Evolutionary conservation across 1,284 basidiomycete genomes (phyloP).

Genomic region (Cutaneotrichosporon sp.): DNA sequence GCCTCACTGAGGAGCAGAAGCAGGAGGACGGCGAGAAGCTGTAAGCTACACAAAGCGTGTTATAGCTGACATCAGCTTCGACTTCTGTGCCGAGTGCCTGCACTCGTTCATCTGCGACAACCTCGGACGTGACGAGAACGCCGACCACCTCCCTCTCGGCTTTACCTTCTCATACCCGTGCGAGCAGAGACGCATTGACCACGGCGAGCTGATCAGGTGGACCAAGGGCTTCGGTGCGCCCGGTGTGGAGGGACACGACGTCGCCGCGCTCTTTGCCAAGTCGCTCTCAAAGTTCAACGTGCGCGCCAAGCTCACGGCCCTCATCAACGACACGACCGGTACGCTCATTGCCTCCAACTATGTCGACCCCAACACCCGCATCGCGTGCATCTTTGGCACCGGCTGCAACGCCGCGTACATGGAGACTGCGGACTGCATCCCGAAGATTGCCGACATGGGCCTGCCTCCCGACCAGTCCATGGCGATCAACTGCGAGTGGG

Average conservation of each 20-base stretch:
- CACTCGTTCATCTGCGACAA: conserved; percentile 78
- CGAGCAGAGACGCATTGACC: conserved; percentile 89
- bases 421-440: conserved; percentile 76
- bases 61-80: conserved; percentile 59
- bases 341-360: conserved; percentile 97
- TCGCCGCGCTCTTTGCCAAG: conserved; percentile 85
- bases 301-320: conserved; percentile 73
- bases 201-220: conserved; percentile 90
- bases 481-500: conserved; percentile 85
- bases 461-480: conserved; percentile 71
- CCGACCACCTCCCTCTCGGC: conserved; percentile 76
- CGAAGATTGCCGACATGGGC: conserved; percentile 72
- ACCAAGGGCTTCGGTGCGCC: conserved; percentile 95
- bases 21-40: conserved; percentile 92
- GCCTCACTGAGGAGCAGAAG: conserved; percentile 96
- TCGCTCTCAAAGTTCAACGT: conserved; percentile 67
- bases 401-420: conserved; percentile 98
- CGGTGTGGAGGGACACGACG: conserved; percentile 90
- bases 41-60: conserved; percentile 27
- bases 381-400: conserved; percentile 95
- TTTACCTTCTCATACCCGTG: conserved; percentile 98
- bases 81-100: conserved; percentile 94
- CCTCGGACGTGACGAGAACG: conserved; percentile 63
- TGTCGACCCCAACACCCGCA: conserved; percentile 84
- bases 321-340: conserved; percentile 97